Conservation (phyloP, 305 asterid species). For the Galium porrigens region DNA sequence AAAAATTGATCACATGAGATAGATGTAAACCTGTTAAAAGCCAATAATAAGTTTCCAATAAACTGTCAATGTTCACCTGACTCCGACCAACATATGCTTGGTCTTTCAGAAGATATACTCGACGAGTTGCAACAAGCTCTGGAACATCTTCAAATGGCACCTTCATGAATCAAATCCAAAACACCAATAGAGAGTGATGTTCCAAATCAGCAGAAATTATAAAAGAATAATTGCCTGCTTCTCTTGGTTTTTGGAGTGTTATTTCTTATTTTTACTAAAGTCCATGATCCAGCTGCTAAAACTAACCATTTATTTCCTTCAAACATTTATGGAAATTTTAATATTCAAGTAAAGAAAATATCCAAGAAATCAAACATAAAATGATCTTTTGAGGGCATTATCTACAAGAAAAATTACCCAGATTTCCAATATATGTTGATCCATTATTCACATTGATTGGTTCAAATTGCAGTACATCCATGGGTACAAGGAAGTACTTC, state of each 20-base stretch:
- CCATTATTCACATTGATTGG: neutral
- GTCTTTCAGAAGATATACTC: constrained; percentile 70
- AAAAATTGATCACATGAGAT: constrained; percentile 14
- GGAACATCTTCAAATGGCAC: constrained; percentile 85
- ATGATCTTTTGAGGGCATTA: constrained; percentile 19
- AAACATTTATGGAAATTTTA: neutral
- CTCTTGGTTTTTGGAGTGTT: neutral
- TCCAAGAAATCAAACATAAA: neutral
- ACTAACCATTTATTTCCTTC: neutral
- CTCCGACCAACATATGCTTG: constrained; percentile 73
- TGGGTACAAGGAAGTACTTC: no score
- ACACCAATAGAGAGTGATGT: constrained; percentile 11
- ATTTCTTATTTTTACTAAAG: neutral
- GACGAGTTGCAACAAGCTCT: constrained; percentile 69
- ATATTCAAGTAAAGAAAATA: neutral
- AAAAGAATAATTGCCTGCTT: neutral
- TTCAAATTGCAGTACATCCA: no score
- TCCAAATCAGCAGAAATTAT: constrained; percentile 3
- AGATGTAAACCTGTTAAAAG: constrained; percentile 12
- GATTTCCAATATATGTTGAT: constrained; percentile 22
- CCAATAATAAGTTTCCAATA: constrained; percentile 13
- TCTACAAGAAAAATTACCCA: neutral
- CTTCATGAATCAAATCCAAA: constrained; percentile 26
- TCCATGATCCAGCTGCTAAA: neutral
- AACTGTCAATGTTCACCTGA: constrained; percentile 40